Conservation (phyloP, 176 grass and related monocot species). For the Phoenix dactylifera region DNA sequence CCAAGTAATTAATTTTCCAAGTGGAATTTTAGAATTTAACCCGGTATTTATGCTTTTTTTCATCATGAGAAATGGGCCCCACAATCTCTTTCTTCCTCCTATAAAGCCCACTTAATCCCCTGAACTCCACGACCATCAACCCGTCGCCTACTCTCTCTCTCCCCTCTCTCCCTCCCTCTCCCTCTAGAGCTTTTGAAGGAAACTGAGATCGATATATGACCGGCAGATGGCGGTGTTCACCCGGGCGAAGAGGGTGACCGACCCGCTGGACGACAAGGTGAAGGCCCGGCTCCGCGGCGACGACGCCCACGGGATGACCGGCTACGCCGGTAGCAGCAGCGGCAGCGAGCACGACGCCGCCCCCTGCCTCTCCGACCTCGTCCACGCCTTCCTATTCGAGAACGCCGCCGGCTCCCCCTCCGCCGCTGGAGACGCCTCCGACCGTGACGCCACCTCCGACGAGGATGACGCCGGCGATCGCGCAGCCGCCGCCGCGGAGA, state of each 20-base stretch:
- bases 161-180: no score
- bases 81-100: no score
- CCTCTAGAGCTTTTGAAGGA: no score
- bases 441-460: neutral
- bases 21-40: no score
- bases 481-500: constrained; percentile 11
- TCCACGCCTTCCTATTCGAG: constrained; percentile 65
- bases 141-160: no score
- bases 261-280: constrained; percentile 32
- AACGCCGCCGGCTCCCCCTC: constrained; percentile 13
- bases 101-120: no score
- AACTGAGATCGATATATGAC: neutral
- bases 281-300: constrained; percentile 66
- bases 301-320: neutral
- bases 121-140: no score
- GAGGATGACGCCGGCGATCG: neutral
- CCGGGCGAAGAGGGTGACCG: constrained; percentile 18
- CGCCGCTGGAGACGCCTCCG: constrained; percentile 9
- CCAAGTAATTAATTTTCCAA: neutral
- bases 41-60: no score
- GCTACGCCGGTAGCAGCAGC: constrained; percentile 30
- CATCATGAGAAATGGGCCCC: no score
- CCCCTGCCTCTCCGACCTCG: constrained; percentile 65
- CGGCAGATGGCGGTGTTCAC: constrained; percentile 54
- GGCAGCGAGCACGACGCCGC: constrained; percentile 65